Conservation (phyloP, 139 green algal species). For the Volvox reticuliferus region DNA sequence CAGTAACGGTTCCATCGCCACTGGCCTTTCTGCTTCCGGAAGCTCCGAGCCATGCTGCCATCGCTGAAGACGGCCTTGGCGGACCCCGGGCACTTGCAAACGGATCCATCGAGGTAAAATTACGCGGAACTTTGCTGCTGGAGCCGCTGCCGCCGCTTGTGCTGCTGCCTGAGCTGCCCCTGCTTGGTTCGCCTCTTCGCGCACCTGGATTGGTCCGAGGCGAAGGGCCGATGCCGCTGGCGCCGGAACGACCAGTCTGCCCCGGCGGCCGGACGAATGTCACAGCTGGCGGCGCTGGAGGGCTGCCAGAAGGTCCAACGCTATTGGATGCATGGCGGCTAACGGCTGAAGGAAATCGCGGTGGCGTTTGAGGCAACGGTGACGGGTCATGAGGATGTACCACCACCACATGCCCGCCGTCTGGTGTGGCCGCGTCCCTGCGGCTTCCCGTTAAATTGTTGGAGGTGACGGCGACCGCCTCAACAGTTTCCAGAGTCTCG, state of each 20-base stretch:
- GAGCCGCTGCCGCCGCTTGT: neutral
- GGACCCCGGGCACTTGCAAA: neutral
- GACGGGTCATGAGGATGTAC: neutral
- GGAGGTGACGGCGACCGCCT: neutral
- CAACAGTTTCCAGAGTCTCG: slow-evolving; percentile 3
- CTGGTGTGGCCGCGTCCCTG: too few species aligned
- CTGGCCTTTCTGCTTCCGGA: neutral
- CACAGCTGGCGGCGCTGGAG: neutral
- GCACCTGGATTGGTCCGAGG: neutral
- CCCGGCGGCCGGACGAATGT: neutral
- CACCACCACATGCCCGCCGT: neutral
- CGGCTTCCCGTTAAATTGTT: neutral
- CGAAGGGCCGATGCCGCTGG: neutral
- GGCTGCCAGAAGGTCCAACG: too few species aligned
- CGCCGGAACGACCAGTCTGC: neutral
- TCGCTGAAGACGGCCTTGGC: neutral
- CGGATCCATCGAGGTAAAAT: neutral
- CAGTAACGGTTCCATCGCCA: neutral
- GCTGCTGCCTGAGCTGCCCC: neutral
- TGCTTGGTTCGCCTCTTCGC: neutral
- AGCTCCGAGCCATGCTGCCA: neutral
- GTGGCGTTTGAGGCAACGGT: neutral
- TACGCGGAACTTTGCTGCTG: neutral
- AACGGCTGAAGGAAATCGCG: too few species aligned
- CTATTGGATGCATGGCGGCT: neutral